phyloP scores from a whole-genome alignment of 768 basidiomycete species.

The Leucocoprinus leucothites region DNA sequence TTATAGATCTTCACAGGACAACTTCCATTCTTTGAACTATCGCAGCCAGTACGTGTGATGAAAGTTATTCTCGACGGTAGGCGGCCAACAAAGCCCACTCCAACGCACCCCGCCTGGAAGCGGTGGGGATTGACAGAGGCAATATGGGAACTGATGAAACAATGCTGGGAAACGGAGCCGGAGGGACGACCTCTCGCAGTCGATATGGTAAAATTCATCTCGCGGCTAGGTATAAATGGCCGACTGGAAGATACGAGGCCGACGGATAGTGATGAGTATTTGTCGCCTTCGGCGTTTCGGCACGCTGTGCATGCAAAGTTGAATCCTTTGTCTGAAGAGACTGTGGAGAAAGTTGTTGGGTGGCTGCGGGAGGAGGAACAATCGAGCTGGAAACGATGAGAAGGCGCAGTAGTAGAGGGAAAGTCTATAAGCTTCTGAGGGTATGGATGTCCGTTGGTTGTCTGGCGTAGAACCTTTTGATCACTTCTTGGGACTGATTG shows the following conservation, averaged over 20 bases:
- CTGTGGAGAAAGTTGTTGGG: constrained; percentile 1
- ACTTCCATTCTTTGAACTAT: constrained; percentile 10
- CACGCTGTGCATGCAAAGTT: constrained; percentile 7
- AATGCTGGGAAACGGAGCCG: constrained; percentile 9
- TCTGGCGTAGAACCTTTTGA: too few relatives aligned
- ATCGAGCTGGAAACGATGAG: too few relatives aligned
- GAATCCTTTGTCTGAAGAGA: constrained; percentile 6
- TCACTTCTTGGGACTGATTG: too few relatives aligned
- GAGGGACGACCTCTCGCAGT: background rate
- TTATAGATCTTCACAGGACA: constrained; percentile 12
- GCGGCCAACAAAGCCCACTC: background rate
- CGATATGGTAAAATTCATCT: background rate
- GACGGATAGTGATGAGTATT: background rate
- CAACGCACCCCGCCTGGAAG: background rate
- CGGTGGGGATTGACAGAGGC: constrained; percentile 6
- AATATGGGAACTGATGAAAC: constrained; percentile 12
- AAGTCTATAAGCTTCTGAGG: too few relatives aligned
- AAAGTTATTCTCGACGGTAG: constrained; percentile 8
- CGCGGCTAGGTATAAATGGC: background rate
- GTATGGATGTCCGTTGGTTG: too few relatives aligned
- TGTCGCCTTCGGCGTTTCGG: constrained; percentile 4
- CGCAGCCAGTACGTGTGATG: constrained; percentile 5
- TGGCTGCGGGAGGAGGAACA: constrained; percentile 5
- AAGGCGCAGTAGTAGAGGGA: too few relatives aligned
- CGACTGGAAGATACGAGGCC: background rate